Percentiles rank a stretch among this genome's conserved stretches.
phyloP scores from a whole-genome alignment of 2,329 filamentous ascomycete genomes.

The Fusarium oxysporum region DNA sequence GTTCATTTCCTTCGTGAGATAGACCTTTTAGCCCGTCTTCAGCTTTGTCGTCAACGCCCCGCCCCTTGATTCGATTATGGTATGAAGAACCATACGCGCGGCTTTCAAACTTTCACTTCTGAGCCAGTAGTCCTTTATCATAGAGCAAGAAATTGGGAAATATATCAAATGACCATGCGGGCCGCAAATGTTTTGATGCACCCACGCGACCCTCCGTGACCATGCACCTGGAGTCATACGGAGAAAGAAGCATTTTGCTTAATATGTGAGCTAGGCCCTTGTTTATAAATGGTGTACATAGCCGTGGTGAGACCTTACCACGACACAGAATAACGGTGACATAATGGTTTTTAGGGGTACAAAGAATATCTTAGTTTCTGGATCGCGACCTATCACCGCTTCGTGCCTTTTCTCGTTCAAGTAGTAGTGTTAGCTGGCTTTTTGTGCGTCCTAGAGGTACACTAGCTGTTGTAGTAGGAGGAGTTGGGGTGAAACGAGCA shows the following conservation, averaged over 20 bases:
- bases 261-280: constrained; percentile 3
- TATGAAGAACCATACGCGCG: not conserved
- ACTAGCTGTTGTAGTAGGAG: constrained; percentile 57
- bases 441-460: constrained; percentile 68
- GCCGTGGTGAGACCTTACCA: not conserved
- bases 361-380: constrained; percentile 41
- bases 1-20: not conserved
- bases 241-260: constrained; percentile 1
- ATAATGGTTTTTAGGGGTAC: constrained; percentile 11
- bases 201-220: constrained; percentile 19
- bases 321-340: constrained; percentile 5
- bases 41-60: constrained; percentile 23
- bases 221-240: not conserved
- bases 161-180: not conserved
- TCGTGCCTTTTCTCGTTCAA: constrained; percentile 64
- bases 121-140: not conserved
- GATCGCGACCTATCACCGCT: constrained; percentile 45
- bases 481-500: constrained; percentile 61
- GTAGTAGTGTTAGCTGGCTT: constrained; percentile 68
- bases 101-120: not conserved
- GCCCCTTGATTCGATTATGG: constrained; percentile 5
- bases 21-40: not conserved
- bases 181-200: constrained; percentile 4
- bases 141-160: constrained; percentile 8
- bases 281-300: constrained; percentile 9